Evolutionary conservation across 2,329 filamentous ascomycete genomes (phyloP).

Genomic region (Didymella exigua): DNA sequence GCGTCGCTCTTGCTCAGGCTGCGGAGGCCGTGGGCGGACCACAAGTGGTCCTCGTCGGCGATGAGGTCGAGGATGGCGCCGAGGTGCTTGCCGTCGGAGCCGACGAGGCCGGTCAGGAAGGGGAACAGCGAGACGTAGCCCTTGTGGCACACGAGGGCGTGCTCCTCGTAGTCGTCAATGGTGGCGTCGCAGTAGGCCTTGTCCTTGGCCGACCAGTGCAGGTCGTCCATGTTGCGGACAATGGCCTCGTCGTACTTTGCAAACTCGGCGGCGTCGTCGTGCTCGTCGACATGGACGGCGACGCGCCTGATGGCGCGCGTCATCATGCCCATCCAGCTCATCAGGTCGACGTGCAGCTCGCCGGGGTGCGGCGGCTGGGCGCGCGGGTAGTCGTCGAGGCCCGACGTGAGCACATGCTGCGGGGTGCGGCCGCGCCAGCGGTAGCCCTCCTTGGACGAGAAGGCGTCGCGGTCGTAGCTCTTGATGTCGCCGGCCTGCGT

Average conservation of each 20-base stretch:
- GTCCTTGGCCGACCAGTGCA: slow-evolving; percentile 86
- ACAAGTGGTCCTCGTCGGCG: slow-evolving; percentile 81
- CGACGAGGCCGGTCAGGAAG: slow-evolving; percentile 82
- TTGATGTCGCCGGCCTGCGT: slow-evolving; percentile 91
- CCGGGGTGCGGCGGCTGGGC: slow-evolving; percentile 92
- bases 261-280: slow-evolving; percentile 77
- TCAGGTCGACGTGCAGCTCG: slow-evolving; percentile 91
- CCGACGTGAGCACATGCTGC: slow-evolving; percentile 87
- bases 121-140: slow-evolving; percentile 95
- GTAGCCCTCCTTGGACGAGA: slow-evolving; percentile 89
- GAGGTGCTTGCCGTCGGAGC: slow-evolving; percentile 74
- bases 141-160: slow-evolving; percentile 88
- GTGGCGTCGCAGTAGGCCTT: slow-evolving; percentile 93
- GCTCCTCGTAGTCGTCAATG: slow-evolving; percentile 93
- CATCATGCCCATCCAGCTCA: slow-evolving; percentile 99
- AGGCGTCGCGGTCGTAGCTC: slow-evolving; percentile 86
- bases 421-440: slow-evolving; percentile 91
- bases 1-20: slow-evolving; percentile 84
- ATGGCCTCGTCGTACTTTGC: slow-evolving; percentile 76
- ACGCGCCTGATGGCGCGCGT: slow-evolving; percentile 82
- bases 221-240: slow-evolving; percentile 81
- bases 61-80: slow-evolving; percentile 78
- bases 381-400: slow-evolving; percentile 94
- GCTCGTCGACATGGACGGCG: slow-evolving; percentile 73
- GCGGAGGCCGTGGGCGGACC: slow-evolving; percentile 85